A percentile compares a stretch with the other conserved stretches of the same genome.
These are phyloP conservation scores for Lactarius akahatsu DNA, from an alignment of 768 basidiomycete genomes.

Conservation along the genomic window DNA sequence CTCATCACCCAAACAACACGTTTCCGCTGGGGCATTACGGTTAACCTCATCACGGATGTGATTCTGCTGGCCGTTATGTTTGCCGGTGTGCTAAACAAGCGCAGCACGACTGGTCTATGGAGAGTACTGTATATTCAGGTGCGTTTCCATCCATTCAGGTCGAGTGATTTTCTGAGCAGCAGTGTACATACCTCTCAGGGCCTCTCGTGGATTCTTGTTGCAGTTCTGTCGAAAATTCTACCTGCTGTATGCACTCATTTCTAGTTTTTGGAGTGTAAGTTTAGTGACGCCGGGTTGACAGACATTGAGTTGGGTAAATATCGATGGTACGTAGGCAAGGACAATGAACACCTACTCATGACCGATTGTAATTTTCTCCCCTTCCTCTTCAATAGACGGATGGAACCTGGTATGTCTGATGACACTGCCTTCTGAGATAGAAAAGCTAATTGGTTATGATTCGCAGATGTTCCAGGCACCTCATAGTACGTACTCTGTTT, in stretches of 20 bases:
- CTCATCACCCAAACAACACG: background rate
- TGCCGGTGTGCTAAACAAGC: conserved; percentile 12
- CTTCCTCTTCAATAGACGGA: background rate
- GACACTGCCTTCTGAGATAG: too few species aligned
- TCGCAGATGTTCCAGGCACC: conserved; percentile 13
- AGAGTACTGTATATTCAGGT: conserved; percentile 17
- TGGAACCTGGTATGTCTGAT: conserved; percentile 17
- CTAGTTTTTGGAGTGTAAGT: background rate
- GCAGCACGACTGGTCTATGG: conserved; percentile 15
- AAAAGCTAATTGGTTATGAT: background rate
- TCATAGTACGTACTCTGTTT: background rate
- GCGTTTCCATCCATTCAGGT: background rate
- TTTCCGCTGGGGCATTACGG: conserved; percentile 10
- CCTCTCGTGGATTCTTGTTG: conserved; percentile 8
- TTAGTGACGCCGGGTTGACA: background rate
- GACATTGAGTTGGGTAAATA: conserved; percentile 6
- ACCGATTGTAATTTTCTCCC: background rate
- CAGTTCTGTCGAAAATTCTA: conserved; percentile 3
- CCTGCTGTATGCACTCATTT: conserved; percentile 4
- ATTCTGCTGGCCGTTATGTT: conserved; percentile 3
- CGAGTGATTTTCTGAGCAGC: background rate
- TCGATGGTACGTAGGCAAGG: conserved; percentile 2
- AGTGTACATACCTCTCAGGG: background rate
- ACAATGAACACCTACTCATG: background rate
- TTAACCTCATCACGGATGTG: conserved; percentile 1